Percentiles rank a stretch among this genome's conserved stretches.
These are phyloP conservation scores for Serendipita sp. DNA, from an alignment of 768 basidiomycete genomes.

Conservation along the genomic window DNA sequence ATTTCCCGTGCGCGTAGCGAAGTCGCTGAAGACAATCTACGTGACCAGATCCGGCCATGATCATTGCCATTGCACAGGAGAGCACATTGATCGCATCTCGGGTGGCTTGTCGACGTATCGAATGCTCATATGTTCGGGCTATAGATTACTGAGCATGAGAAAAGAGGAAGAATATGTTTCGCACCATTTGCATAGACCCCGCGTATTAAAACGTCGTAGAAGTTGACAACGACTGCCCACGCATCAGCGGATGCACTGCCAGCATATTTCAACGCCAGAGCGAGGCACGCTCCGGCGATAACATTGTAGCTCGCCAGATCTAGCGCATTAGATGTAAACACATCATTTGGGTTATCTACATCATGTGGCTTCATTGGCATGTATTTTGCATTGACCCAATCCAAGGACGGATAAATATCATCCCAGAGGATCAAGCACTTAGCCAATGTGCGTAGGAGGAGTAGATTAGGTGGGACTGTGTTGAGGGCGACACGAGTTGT, in stretches of 20 bases:
- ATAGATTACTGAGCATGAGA: conserved; percentile 6
- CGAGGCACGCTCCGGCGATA: conserved; percentile 80
- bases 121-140: conserved; percentile 73
- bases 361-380: conserved; percentile 42
- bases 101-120: conserved; percentile 73
- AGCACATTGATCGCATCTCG: conserved; percentile 80
- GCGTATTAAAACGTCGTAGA: conserved; percentile 65
- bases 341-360: conserved; percentile 34
- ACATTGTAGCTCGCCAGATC: conserved; percentile 89
- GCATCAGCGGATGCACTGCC: conserved; percentile 87
- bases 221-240: conserved; percentile 61
- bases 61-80: conserved; percentile 71
- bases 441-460: conserved; percentile 66
- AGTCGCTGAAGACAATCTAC: conserved; percentile 74
- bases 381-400: conserved; percentile 49
- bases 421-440: conserved; percentile 79
- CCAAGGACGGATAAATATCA: conserved; percentile 45
- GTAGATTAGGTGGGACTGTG: conserved; percentile 71
- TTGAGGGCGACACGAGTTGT: conserved; percentile 65
- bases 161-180: conserved; percentile 14
- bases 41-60: conserved; percentile 97
- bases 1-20: conserved; percentile 79
- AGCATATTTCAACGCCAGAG: conserved; percentile 80
- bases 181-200: conserved; percentile 51
- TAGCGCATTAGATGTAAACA: conserved; percentile 24